Conservation (phyloP, 257 asterid genomes). For the Paraleonurus japonicus region DNA sequence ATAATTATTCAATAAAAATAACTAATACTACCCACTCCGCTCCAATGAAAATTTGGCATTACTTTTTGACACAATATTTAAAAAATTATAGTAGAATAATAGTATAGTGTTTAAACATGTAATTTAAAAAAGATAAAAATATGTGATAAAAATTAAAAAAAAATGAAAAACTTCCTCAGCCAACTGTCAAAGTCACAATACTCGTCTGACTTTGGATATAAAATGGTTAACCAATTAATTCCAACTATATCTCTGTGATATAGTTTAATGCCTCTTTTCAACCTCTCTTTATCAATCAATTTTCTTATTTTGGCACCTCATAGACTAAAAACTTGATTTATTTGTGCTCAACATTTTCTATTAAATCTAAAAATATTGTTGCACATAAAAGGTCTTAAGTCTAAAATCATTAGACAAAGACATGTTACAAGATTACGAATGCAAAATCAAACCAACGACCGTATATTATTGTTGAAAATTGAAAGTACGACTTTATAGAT, state of each 20-base stretch:
- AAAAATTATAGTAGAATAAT: no score
- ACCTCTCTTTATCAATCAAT: background rate
- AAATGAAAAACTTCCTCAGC: no score
- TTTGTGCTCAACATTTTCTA: background rate
- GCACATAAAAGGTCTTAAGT: background rate
- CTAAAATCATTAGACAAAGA: background rate
- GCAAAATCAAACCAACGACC: conserved; percentile 8
- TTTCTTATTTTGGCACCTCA: background rate
- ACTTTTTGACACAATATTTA: no score
- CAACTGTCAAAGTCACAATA: conserved; percentile 18
- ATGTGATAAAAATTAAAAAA: no score
- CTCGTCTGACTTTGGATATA: conserved; percentile 1
- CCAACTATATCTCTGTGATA: conserved; percentile 25
- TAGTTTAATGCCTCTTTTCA: conserved; percentile 6
- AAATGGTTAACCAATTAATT: background rate
- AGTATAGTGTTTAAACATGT: no score
- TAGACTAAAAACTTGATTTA: conserved; percentile 7
- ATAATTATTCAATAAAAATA: no score
- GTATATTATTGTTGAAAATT: background rate
- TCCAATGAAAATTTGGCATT: no score
- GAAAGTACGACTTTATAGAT: background rate
- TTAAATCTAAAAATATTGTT: background rate
- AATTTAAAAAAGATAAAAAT: no score
- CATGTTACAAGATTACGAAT: background rate
- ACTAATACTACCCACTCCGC: no score